phyloP scores from a whole-genome alignment of 805 yeast genomes.

The Clavispora phyllophila region DNA sequence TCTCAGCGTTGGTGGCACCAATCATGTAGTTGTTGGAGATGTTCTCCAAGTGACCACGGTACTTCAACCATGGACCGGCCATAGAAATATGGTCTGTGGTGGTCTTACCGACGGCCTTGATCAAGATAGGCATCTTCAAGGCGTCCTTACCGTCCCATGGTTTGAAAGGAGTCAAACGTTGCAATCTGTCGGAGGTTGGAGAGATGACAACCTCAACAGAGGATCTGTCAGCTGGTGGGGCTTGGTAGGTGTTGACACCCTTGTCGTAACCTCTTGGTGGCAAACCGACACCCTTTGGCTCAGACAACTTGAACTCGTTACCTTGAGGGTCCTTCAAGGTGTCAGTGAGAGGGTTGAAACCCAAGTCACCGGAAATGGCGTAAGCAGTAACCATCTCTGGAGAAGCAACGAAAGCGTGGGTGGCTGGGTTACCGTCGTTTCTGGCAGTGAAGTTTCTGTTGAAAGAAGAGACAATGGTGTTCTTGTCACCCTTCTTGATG shows the following conservation, averaged over 20 bases:
- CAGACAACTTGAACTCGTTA: slow-evolving; percentile 79
- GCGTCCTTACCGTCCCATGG: slow-evolving; percentile 98
- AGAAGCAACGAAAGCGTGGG: slow-evolving; percentile 95
- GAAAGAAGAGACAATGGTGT: slow-evolving; percentile 95
- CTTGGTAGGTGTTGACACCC: slow-evolving; percentile 94
- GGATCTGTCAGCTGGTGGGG: slow-evolving; percentile 87
- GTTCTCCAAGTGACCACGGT: slow-evolving; percentile 99
- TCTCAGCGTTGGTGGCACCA: slow-evolving; percentile 97
- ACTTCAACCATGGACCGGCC: slow-evolving; percentile 99
- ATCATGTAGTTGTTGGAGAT: slow-evolving; percentile 98
- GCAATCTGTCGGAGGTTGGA: slow-evolving; percentile 95
- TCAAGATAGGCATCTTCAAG: slow-evolving; percentile 80
- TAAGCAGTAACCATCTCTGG: slow-evolving; percentile 95
- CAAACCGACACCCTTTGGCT: slow-evolving; percentile 87
- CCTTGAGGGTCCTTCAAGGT: slow-evolving; percentile 84
- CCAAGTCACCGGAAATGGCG: slow-evolving; percentile 93
- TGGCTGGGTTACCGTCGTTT: slow-evolving; percentile 96
- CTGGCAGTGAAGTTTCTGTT: slow-evolving; percentile 98
- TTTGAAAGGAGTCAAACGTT: slow-evolving; percentile 87
- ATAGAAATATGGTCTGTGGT: slow-evolving; percentile 98
- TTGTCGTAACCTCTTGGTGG: slow-evolving; percentile 87
- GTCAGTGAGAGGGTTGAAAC: slow-evolving; percentile 94
- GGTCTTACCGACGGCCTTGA: slow-evolving; percentile 95
- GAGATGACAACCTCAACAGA: slow-evolving; percentile 68
- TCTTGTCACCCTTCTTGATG: slow-evolving; percentile 88